Evolutionary conservation across 768 basidiomycete species (phyloP), one percentile per base, ranked within the genome.

Genomic region (Rhizopogon vinicolor): DNA sequence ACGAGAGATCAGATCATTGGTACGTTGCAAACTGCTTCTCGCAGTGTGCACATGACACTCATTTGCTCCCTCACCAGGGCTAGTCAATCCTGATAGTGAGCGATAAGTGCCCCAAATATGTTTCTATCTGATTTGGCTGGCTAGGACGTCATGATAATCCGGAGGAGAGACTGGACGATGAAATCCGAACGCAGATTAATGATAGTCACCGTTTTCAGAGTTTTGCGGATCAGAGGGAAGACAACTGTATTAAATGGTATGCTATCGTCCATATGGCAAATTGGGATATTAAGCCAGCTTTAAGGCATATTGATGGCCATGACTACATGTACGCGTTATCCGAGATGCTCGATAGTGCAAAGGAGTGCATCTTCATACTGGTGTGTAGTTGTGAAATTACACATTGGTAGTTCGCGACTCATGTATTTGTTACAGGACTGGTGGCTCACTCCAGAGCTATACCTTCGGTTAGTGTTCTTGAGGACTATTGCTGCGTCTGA

Each of bases 291-390:
- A 13, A 18, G 14, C 33, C 40, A 6, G 5, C 9, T 5, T 54
- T 12, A 51, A 84, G 87, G 86, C 93, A 94, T 66, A 80, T 96
- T 45, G 95, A 96, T 62, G 96, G 96, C 0, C 92, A 97, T 55
- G 95, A 98, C 72, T 98, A 96, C 69, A 90, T 98, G 81, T 98
- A 89, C 82, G 95, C 96, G 0, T 67, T 97, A 37, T 92, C 91
- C 1, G 93, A 96, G 72, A 77, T 95, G 71, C 77, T 98, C n/a
- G 89, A 90, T 45, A 81, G 74, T 35, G 91, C 91, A 3, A 80
- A 79, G 55, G 89, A 96, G 64, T 83, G 72, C 31, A 97, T 98
- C 65, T 95, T 92, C 70, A 97, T 98, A 60, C 62, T 90, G 59
- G 94, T 87, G 53, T 6, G 77, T 61, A 39, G 40, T 18, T 40